A percentile compares a stretch with the other conserved stretches of the same genome.
These are phyloP conservation scores for Hypomyces perniciosus DNA, from an alignment of 2,329 filamentous ascomycete species.

Conservation along the genomic window DNA sequence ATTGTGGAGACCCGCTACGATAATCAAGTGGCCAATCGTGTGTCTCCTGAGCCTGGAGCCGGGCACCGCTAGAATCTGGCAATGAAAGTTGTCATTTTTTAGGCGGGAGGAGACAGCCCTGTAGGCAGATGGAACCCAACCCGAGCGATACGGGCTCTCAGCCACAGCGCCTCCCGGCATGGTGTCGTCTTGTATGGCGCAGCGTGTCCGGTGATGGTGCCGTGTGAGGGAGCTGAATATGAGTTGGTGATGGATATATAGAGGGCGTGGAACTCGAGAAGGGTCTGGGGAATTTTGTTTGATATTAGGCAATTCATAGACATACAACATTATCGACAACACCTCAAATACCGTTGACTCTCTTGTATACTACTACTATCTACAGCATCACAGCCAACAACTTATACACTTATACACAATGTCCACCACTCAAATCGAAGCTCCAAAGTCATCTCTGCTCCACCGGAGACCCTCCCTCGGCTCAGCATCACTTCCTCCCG, in stretches of 20 bases:
- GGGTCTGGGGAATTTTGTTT: neutral
- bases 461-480: neutral
- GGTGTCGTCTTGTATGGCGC: no score
- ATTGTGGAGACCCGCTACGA: neutral
- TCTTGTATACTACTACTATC: neutral
- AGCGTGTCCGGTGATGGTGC: no score
- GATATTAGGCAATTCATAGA: no score
- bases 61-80: no score
- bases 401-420: constrained; percentile 7
- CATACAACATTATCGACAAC: no score
- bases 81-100: no score
- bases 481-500: constrained; percentile 21
- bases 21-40: neutral
- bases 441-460: neutral
- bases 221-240: neutral
- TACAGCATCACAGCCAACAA: neutral
- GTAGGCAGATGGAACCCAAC: no score
- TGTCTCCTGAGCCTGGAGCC: neutral
- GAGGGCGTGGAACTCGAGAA: neutral
- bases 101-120: neutral
- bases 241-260: neutral
- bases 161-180: no score
- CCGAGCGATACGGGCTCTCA: no score
- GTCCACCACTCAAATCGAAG: constrained; percentile 14
- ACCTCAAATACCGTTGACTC: neutral